Base-by-base conservation (phyloP, 2,329 filamentous ascomycete genomes). In the Apiospora saccharicola region DNA sequence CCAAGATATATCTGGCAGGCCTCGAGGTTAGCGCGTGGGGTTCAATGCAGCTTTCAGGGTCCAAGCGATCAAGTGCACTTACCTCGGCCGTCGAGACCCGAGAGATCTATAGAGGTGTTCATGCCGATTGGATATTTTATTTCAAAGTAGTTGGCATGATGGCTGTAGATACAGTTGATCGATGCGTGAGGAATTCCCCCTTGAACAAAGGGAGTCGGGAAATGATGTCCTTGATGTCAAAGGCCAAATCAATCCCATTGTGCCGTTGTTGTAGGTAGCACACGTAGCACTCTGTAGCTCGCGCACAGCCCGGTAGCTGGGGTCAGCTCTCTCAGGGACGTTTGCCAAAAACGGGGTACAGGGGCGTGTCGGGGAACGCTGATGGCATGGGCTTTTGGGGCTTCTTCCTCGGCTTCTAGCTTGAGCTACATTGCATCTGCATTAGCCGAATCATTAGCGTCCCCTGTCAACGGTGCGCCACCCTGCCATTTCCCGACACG, bases 1-100 rank as follows among this genome's bases (percentile, higher is more conserved):
- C 86, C 87, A 85, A 10, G 49, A 57, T 34, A 57, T 44, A 53
- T 70, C 68, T 70, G 12, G 12, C n/a, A n/a, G 7, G 37, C n/a
- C 10, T 22, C 26, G 12, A 24, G 26, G 44, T 69, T 16, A 69
- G 44, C 22, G 19, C 16, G n/a, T 12, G 44, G 37, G 22, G 19
- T 22, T 19, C n/a, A 2, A 24, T 49, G 8, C 16, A 46, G 67
- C 64, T 8, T 30, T 10, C n/a, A 16, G 26, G 57, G 26, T 10
- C 7, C 26, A 19, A 37, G 53, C 2, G n/a, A 37, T 41, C 37
- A 41, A 10, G 37, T 37, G 26, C 44, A 49, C 67, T 14, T 69
- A 69, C 67, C 67, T 69, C 67, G 67, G 43, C 67, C 67, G 16
- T 69, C 24, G 37, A 69, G 67, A 26, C 26, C n/a, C 13, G 67